Conservation (phyloP, 2,329 filamentous ascomycete genomes). For the Ophiostoma sp. region DNA sequence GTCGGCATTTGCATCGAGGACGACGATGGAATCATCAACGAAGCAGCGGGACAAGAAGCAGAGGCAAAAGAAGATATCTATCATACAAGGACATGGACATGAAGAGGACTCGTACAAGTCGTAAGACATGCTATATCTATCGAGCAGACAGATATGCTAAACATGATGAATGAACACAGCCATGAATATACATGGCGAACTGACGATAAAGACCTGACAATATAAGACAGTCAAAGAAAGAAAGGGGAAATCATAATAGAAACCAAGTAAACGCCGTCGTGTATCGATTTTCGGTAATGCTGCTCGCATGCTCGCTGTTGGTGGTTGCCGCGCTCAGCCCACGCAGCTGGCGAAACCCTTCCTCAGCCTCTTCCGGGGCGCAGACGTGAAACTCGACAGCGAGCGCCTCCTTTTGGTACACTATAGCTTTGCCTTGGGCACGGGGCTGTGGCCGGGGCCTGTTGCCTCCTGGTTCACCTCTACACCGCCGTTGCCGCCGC, state of each 20-base stretch:
- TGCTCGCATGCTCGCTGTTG: too few species aligned
- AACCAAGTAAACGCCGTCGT: neutral
- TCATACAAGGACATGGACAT: neutral
- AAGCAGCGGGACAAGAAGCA: too few species aligned
- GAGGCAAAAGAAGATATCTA: neutral
- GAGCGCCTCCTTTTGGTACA: neutral
- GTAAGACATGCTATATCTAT: neutral
- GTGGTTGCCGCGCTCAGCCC: too few species aligned
- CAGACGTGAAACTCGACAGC: too few species aligned
- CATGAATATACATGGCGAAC: neutral
- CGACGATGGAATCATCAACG: too few species aligned
- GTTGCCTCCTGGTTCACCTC: conserved; percentile 83
- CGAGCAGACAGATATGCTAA: neutral
- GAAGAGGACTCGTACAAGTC: neutral
- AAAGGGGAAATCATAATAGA: neutral
- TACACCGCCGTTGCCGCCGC: conserved; percentile 55
- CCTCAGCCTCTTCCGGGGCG: too few species aligned
- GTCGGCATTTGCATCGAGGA: too few species aligned
- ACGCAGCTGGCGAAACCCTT: too few species aligned
- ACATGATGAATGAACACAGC: neutral
- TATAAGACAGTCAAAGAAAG: neutral
- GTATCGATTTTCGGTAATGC: too few species aligned
- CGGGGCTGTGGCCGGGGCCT: conserved; percentile 40
- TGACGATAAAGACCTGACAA: neutral
- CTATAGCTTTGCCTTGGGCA: conserved; percentile 34